A percentile compares a stretch with the other conserved stretches of the same genome.
These are phyloP conservation scores for Mycosphaerella arachidis DNA, from an alignment of 2,329 filamentous ascomycete species.

Conservation along the genomic window DNA sequence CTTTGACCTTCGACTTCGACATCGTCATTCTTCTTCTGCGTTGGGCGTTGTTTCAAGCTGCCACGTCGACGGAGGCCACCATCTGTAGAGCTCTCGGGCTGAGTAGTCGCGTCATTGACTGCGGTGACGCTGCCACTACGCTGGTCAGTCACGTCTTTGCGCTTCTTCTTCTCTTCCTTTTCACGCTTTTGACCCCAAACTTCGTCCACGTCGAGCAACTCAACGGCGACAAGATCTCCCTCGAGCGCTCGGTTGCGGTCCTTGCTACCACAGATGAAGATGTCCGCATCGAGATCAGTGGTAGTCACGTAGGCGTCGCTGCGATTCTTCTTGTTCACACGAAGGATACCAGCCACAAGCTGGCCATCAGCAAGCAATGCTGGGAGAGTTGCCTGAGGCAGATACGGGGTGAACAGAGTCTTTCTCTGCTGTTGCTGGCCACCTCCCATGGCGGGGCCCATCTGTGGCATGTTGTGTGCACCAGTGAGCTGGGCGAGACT, in stretches of 20 bases:
- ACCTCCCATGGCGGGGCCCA: constrained; percentile 50
- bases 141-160: constrained; percentile 95
- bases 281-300: constrained; percentile 91
- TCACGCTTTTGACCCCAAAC: constrained; percentile 98
- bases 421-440: constrained; percentile 91
- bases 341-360: constrained; percentile 90
- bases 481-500: constrained; percentile 41
- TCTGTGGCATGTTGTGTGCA: constrained; percentile 33
- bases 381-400: constrained; percentile 89
- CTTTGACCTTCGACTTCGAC: constrained; percentile 98
- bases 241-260: constrained; percentile 95
- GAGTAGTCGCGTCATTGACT: constrained; percentile 56
- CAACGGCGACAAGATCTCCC: constrained; percentile 90
- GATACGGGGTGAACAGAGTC: constrained; percentile 95
- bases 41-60: constrained; percentile 91
- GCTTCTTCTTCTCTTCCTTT: constrained; percentile 99
- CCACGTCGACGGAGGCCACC: constrained; percentile 87
- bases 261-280: constrained; percentile 99
- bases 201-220: constrained; percentile 95
- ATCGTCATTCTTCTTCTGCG: constrained; percentile 99
- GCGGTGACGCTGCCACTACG: constrained; percentile 68
- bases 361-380: constrained; percentile 87
- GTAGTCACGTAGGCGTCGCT: constrained; percentile 98
- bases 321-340: constrained; percentile 99
- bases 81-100: constrained; percentile 62